Conservation (phyloP, 1,284 basidiomycete genomes). For the Tilletia setariae region DNA sequence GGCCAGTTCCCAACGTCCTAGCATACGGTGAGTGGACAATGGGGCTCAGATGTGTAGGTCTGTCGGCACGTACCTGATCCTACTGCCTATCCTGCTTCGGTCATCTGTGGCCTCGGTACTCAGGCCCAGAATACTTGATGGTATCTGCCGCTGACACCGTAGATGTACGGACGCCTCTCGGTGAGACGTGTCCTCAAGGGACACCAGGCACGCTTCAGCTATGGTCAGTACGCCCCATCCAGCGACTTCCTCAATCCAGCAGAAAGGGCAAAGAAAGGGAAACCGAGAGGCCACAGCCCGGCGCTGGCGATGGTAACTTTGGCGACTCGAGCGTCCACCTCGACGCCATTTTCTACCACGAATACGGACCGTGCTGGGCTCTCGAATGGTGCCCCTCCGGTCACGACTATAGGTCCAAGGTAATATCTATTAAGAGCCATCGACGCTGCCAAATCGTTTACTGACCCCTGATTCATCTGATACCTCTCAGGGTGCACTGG, state of each 20-base stretch:
- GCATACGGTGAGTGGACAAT: background rate
- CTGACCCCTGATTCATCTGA: too few relatives aligned
- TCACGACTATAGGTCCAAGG: constrained; percentile 11
- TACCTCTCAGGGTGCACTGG: too few relatives aligned
- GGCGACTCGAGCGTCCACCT: background rate
- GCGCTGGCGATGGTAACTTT: too few relatives aligned
- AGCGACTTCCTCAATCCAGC: background rate
- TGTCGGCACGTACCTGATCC: background rate
- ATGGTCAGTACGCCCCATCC: background rate
- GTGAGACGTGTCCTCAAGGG: background rate
- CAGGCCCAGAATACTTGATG: background rate
- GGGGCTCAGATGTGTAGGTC: background rate
- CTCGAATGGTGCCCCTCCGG: constrained; percentile 5
- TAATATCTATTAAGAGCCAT: background rate
- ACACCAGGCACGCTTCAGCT: constrained; percentile 1
- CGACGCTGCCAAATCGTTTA: too few relatives aligned
- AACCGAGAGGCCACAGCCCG: too few relatives aligned
- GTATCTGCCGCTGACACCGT: background rate
- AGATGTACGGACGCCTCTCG: background rate
- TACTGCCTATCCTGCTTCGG: background rate
- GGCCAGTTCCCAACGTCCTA: constrained; percentile 1
- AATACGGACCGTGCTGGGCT: background rate
- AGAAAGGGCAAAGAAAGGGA: background rate
- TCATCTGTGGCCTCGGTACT: background rate
- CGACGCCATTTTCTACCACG: background rate